Conservation (phyloP, 2,329 filamentous ascomycete genomes). For the Massarina eburnea region DNA sequence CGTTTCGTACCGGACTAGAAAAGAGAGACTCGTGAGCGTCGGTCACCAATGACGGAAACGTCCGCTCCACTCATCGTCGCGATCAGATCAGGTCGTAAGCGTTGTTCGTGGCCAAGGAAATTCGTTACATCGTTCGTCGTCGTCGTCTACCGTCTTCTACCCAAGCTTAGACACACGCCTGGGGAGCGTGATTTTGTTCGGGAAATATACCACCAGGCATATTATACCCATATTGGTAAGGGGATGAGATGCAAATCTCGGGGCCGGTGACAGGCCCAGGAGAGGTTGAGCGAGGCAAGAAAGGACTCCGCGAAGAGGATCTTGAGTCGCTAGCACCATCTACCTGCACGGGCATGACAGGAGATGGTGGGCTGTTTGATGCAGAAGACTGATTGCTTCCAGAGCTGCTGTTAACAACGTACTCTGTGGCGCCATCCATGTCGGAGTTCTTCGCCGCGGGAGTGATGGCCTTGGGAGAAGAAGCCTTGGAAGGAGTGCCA, state of each 20-base stretch:
- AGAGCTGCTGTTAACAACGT: slow-evolving; percentile 26
- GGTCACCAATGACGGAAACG: slow-evolving; percentile 19
- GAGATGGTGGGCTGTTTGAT: slow-evolving; percentile 41
- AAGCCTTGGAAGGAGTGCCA: slow-evolving; percentile 50
- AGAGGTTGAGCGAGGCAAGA: slow-evolving; percentile 45
- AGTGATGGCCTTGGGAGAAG: slow-evolving; percentile 33
- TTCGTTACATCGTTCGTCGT: slow-evolving; percentile 29
- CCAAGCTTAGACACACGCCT: slow-evolving; percentile 38
- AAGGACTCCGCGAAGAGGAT: slow-evolving; percentile 30
- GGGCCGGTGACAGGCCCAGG: slow-evolving; percentile 45
- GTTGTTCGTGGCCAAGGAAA: slow-evolving; percentile 39
- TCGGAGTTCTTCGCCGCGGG: slow-evolving; percentile 24
- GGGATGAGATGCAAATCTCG: slow-evolving; percentile 44
- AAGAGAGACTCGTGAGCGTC: slow-evolving; percentile 38
- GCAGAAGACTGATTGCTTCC: slow-evolving; percentile 39
- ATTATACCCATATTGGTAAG: slow-evolving; percentile 46
- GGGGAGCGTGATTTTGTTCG: slow-evolving; percentile 49
- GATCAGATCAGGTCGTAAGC: slow-evolving; percentile 35
- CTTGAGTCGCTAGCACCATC: slow-evolving; percentile 44
- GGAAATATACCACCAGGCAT: slow-evolving; percentile 48
- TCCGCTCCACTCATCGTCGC: slow-evolving; percentile 41
- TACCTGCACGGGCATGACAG: slow-evolving; percentile 33
- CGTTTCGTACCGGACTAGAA: slow-evolving; percentile 32
- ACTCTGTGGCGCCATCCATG: slow-evolving; percentile 35
- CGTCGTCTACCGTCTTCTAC: background rate